Base-by-base conservation (phyloP, 495 filamentous ascomycete genomes). In the Hypoxylon lenormandii region DNA sequence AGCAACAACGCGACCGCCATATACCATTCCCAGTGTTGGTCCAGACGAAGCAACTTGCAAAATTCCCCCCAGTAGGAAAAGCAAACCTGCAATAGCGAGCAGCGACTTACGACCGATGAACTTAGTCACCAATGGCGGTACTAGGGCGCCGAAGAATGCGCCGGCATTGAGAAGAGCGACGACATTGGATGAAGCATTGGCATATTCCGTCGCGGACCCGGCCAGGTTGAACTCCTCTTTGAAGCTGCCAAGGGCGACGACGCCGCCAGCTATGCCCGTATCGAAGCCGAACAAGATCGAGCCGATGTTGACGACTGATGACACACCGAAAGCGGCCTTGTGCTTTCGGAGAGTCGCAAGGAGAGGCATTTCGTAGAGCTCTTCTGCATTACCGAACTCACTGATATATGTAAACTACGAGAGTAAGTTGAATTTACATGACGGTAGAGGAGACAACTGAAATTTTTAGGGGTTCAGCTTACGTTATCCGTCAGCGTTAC, bases 1-100 rank as follows among this genome's bases (percentile, higher is more conserved):
- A 3, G 79, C 78, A 13, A 86, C 75, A 5, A 84, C 76, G 13
- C 84, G 75, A 3, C 65, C 72, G 8, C 30, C 69, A 59, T 78
- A 75, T 67, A 47, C 67, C 57, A 53, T 69, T 18, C 22, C 70
- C 15, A 38, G 49, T 3, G 40, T 57, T 46, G 33, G 56, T 36
- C 38, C 43, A 15, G 55, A 62, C 21, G 59, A 38, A 10, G 43
- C 40, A 4, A 62, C 57, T 28, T 69, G 52, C 19, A 69, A 54
- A 21, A 63, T 66, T 10, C 66, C 58, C 4, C 59, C 58, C 6
- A 69, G 22, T 18, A 69, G 36, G n/a, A 64, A 33, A 2, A 63
- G 50, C 19, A 30, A 59, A 19, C 28, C 50, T 0, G 58, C 58
- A 16, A 63, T 12, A 2, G 57, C 37, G 11, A 68, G 18, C 28